These are phyloP conservation scores for Lichtheimia hyalospora DNA, from an alignment of 371 early-diverging fungal genomes.

Conservation along the genomic window DNA sequence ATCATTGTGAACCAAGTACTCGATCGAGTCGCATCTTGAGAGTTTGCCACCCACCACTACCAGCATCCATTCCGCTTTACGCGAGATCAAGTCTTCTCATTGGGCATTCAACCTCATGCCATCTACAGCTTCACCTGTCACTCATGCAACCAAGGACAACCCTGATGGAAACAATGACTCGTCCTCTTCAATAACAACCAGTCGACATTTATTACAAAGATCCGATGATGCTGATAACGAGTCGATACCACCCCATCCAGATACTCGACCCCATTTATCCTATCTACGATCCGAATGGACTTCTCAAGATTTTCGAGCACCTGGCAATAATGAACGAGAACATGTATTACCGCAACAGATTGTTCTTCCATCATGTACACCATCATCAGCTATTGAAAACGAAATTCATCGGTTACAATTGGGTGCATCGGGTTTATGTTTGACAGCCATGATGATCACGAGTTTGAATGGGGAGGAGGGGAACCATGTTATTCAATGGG, in stretches of 20 bases:
- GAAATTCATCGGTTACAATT: slow-evolving; percentile 1
- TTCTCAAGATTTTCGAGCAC: slow-evolving; percentile 15
- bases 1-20: not conserved
- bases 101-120: no score
- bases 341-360: slow-evolving; percentile 4
- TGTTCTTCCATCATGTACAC: not conserved
- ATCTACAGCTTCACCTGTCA: no score
- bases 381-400: not conserved
- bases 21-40: no score
- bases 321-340: not conserved
- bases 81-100: no score
- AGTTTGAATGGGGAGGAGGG: not conserved
- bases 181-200: slow-evolving; percentile 3
- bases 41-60: no score
- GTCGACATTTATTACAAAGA: no score
- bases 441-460: not conserved
- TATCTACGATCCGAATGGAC: slow-evolving; percentile 30
- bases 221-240: slow-evolving; percentile 2
- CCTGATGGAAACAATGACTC: slow-evolving; percentile 25
- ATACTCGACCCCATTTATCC: slow-evolving; percentile 24
- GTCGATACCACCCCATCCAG: slow-evolving; percentile 9
- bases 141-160: no score
- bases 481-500: not conserved
- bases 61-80: no score
- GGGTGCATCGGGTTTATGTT: not conserved